Evolutionary conservation across 2,329 filamentous ascomycete species (phyloP).

Genomic region (Fusarium musae): DNA sequence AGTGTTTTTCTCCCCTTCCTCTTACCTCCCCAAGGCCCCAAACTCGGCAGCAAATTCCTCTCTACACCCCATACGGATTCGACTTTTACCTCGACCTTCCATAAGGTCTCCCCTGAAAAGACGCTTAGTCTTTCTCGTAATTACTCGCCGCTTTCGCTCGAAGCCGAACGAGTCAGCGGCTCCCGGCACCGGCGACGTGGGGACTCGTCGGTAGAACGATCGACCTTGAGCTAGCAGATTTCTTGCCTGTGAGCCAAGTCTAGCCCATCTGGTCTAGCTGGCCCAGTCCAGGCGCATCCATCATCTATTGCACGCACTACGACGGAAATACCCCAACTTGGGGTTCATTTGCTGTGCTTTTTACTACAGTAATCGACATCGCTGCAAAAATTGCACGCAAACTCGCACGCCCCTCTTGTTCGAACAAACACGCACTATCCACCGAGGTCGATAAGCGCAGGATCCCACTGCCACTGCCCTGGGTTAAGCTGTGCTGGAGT

Average conservation of each 20-base stretch:
- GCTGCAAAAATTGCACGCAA: conserved; percentile 22
- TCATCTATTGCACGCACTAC: conserved; percentile 44
- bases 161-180: conserved; percentile 47
- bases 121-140: conserved; percentile 38
- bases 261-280: conserved; percentile 14
- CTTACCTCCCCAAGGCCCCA: neutral
- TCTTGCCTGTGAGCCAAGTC: conserved; percentile 40
- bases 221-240: conserved; percentile 40
- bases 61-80: conserved; percentile 16
- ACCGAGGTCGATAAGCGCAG: conserved; percentile 47
- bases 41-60: conserved; percentile 11
- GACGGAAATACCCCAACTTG: conserved; percentile 51
- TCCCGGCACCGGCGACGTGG: conserved; percentile 48
- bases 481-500: conserved; percentile 27
- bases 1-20: neutral
- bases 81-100: conserved; percentile 3
- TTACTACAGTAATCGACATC: neutral
- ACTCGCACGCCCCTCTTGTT: conserved; percentile 41
- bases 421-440: conserved; percentile 40
- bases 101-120: conserved; percentile 12
- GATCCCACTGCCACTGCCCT: conserved; percentile 44
- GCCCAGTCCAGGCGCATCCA: conserved; percentile 22
- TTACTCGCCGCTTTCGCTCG: conserved; percentile 46
- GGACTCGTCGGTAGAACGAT: conserved; percentile 46
- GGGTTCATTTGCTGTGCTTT: conserved; percentile 18